Conservation (phyloP, 2,329 filamentous ascomycete genomes). For the Biscogniauxia sp. region DNA sequence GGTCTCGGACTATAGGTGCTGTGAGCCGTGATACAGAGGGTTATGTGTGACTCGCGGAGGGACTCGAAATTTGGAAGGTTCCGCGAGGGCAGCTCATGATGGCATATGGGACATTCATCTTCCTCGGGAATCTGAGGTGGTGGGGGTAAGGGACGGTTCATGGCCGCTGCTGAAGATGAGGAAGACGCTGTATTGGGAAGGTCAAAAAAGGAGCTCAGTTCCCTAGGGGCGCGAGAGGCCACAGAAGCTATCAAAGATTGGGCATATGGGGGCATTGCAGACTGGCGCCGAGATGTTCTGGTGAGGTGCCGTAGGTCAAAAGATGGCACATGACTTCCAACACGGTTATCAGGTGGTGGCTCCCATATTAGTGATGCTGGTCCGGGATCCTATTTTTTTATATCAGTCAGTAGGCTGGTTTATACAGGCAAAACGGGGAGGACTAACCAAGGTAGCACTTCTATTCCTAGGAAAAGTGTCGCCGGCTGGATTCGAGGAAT, state of each 20-base stretch:
- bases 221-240: background rate
- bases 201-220: slow-evolving; percentile 32
- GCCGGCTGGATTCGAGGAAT: slow-evolving; percentile 28
- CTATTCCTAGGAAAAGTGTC: slow-evolving; percentile 41
- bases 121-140: slow-evolving; percentile 63
- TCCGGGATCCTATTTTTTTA: slow-evolving; percentile 23
- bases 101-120: slow-evolving; percentile 77
- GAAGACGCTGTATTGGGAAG: slow-evolving; percentile 31
- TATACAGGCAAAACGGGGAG: background rate
- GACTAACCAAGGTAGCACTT: slow-evolving; percentile 51
- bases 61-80: slow-evolving; percentile 51
- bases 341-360: background rate
- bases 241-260: background rate
- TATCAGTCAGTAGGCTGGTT: background rate
- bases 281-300: background rate
- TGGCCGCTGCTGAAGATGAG: slow-evolving; percentile 38
- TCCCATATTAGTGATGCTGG: slow-evolving; percentile 21
- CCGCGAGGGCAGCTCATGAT: slow-evolving; percentile 64
- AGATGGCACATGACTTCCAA: background rate
- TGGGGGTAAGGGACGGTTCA: slow-evolving; percentile 33
- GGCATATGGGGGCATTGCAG: background rate
- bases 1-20: slow-evolving; percentile 45
- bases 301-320: too few species aligned
- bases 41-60: slow-evolving; percentile 58
- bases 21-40: slow-evolving; percentile 53